Conservation (phyloP, 257 asterid species). For the Dorcoceras hygrometricum region DNA sequence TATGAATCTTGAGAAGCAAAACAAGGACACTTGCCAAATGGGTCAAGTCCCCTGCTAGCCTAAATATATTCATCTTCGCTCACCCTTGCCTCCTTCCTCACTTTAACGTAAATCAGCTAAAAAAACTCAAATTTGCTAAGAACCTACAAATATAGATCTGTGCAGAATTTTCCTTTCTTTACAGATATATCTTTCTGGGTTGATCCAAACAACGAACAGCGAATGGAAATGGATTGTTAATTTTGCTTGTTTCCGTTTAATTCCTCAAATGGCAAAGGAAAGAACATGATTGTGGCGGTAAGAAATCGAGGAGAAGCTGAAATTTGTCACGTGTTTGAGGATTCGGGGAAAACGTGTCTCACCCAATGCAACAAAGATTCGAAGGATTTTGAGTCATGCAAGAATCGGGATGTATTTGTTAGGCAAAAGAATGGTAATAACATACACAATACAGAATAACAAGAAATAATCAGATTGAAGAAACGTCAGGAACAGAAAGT, state of each 20-base stretch:
- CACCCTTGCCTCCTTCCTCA: neutral
- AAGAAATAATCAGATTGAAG: too few species aligned
- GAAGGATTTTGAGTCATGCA: neutral
- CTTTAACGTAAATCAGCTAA: conserved; percentile 29
- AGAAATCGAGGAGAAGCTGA: too few species aligned
- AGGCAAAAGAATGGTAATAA: too few species aligned
- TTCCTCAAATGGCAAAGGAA: neutral
- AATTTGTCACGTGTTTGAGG: neutral
- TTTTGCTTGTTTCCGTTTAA: neutral
- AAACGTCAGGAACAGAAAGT: too few species aligned
- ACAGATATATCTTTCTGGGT: conserved; percentile 25
- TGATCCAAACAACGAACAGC: conserved; percentile 17
- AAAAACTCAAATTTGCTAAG: neutral
- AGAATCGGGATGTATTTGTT: too few species aligned
- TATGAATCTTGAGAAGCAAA: conserved; percentile 86
- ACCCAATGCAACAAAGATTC: neutral
- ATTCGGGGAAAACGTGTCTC: neutral
- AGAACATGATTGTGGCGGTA: neutral
- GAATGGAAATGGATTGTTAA: neutral
- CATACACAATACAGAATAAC: too few species aligned
- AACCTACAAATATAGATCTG: conserved; percentile 29
- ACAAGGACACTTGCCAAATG: conserved; percentile 88
- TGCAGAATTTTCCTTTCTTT: conserved; percentile 1
- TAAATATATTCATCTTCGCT: conserved; percentile 70
- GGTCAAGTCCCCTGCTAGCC: conserved; percentile 88